Evolutionary conservation across 2,329 filamentous ascomycete species (phyloP).

Genomic region (Didymella exigua): DNA sequence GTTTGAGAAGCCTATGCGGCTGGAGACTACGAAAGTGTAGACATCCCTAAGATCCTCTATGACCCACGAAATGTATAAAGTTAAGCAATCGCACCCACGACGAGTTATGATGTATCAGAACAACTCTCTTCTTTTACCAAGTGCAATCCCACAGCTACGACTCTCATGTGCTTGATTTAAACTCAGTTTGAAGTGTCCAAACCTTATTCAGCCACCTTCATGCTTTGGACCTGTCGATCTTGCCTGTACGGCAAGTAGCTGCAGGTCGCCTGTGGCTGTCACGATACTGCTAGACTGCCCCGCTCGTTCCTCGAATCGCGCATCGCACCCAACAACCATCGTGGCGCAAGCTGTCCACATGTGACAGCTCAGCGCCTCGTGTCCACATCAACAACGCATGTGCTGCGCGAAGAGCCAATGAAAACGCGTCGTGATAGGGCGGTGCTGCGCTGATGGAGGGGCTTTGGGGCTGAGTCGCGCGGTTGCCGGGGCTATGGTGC

Average conservation of each 20-base stretch:
- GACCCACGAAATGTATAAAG: background rate
- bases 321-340: background rate
- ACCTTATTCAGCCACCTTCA: background rate
- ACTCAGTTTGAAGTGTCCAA: too few relatives aligned
- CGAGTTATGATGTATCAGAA: background rate
- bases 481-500: constrained; percentile 13
- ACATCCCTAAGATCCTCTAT: background rate
- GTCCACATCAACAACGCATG: constrained; percentile 1
- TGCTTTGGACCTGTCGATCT: constrained; percentile 12
- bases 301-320: constrained; percentile 14
- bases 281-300: background rate
- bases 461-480: constrained; percentile 13
- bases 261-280: constrained; percentile 4
- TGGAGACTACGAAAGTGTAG: constrained; percentile 8
- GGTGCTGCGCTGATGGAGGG: constrained; percentile 14
- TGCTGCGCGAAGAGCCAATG: background rate
- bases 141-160: too few relatives aligned
- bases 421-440: background rate
- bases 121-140: too few relatives aligned
- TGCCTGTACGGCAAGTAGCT: constrained; percentile 4
- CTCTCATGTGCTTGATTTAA: too few relatives aligned
- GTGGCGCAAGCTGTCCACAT: constrained; percentile 15
- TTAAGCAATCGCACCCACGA: background rate
- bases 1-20: constrained; percentile 8
- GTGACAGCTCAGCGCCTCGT: constrained; percentile 12